Base-by-base conservation (phyloP, 441 rosid genomes). In the Pelargonium citronellum region DNA sequence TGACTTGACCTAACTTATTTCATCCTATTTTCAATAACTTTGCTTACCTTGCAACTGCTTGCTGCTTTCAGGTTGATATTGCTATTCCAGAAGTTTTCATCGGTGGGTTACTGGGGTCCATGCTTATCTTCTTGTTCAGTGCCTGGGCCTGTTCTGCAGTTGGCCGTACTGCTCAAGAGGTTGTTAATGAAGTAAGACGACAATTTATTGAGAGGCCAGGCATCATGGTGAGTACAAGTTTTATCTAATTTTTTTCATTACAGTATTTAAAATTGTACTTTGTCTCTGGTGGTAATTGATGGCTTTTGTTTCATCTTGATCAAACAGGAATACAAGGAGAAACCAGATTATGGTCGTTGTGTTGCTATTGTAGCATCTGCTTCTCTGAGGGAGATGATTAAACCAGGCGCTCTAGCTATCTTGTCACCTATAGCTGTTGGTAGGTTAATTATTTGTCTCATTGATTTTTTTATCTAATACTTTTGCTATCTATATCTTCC, bases 161-260 rank as follows among this genome's bases (percentile, higher is more conserved):
- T 72, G 99, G 99, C 73, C 87, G 89, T 81, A 92, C 97, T 81
- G 99, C 99, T 60, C 99, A 95, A 80, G 99, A 92, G 87, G 99
- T 95, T 77, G 99, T 92, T 61, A 88, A 91, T 69, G 99, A 95
- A 92, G 98, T 95, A 67, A 86, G 99, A 85, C 83, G 98, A 82
- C 99, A 95, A 68, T 95, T 95, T 82, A 88, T 95, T 67, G 99
- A 92, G 84, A 86, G 98, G 81, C 99, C 99, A 65, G 98, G 99
- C 70, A 95, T 95, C 81, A 95, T 95, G 98, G 98, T 92, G 76
- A 76, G 91, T 69, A 67, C 37, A 55, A 9, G n/a, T 66, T 70
- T 55, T 16, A n/a, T 7, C 22, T 9, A 55, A 22, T 22, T 22
- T 17, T 16, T n/a, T 16, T 55, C 2, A 7, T 55, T 17, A 39